Conservation (phyloP, 2,329 filamentous ascomycete genomes). For the Colletotrichum noveboracense region DNA sequence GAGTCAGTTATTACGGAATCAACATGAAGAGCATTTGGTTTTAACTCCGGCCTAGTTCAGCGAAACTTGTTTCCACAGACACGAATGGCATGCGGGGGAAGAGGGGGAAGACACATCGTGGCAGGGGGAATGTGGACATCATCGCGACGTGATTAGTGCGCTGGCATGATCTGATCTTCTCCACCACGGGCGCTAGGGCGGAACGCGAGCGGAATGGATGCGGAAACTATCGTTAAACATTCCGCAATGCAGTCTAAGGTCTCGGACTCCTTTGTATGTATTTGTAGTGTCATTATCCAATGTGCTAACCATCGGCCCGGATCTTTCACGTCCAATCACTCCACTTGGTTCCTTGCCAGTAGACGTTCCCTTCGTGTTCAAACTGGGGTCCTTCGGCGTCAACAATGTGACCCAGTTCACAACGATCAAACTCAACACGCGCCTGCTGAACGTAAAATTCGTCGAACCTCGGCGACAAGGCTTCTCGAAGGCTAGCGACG, state of each 20-base stretch:
- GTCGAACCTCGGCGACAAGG: slow-evolving; percentile 52
- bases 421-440: slow-evolving; percentile 56
- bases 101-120: neutral
- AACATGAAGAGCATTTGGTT: neutral
- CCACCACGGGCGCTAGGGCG: neutral
- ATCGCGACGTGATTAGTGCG: neutral
- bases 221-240: neutral
- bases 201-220: neutral
- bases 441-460: slow-evolving; percentile 55
- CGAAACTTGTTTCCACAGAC: neutral
- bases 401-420: slow-evolving; percentile 59
- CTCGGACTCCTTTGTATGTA: neutral
- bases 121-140: neutral
- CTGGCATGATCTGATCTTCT: neutral
- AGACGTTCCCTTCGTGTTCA: slow-evolving; percentile 28
- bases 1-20: neutral
- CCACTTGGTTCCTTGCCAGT: slow-evolving; percentile 29
- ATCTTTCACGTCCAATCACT: slow-evolving; percentile 28
- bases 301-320: neutral
- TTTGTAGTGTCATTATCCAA: neutral
- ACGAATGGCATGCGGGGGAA: neutral
- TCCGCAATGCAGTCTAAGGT: neutral
- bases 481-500: slow-evolving; percentile 55
- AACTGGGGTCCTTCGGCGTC: slow-evolving; percentile 60
- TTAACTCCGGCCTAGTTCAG: neutral